Base-by-base conservation (phyloP, 495 filamentous ascomycete genomes). In the Venustampulla echinocandica region DNA sequence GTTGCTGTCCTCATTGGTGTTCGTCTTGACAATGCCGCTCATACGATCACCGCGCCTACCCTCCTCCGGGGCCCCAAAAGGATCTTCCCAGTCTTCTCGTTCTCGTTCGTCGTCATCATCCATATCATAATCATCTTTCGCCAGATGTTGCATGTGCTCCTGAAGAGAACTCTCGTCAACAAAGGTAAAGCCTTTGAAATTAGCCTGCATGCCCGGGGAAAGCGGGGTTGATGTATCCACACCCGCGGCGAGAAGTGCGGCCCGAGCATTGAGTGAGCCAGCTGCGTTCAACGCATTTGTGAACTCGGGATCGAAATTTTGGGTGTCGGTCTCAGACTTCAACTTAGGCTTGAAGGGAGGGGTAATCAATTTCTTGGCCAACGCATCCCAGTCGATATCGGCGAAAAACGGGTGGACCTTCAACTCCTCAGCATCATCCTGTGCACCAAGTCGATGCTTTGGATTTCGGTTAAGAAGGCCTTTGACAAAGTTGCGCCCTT, bases 301-400 rank as follows among this genome's bases (percentile, higher is more conserved):
- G 63, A 98, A 98, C 61, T 97, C 93, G 0, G 92, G 92, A 57
- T 98, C 92, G 55, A 98, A 98, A 64, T 98, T 97, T 15, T 89
- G 95, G 2, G 90, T 93, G 59, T 98, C 93, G 3, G 86, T 86
- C 53, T 95, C 87, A 14, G 82, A 89, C 70, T 92, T 92, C 50
- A 98, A 77, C 61, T 92, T 90, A 9, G 92, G 92, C 69, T 96
- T 97, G 74, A 98, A 98, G 0, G 92, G 92, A 0, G 92, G 92
- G n/a, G 89, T 88, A 28, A 95, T 84, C 47, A 89, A 75, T 68
- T 96, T 97, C 67, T 84, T 85, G 41, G 79, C 67, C 27, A 98
- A 73, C 0, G 82, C 79, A 25, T 81, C 76, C 92, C 92, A 98
- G 63, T 97, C 85, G 34, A 96, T 81, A 58, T 98, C 93, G 32